Evolutionary conservation across 179 eudicot genomes (phyloP).

Genomic region (Silene noctiflora): DNA sequence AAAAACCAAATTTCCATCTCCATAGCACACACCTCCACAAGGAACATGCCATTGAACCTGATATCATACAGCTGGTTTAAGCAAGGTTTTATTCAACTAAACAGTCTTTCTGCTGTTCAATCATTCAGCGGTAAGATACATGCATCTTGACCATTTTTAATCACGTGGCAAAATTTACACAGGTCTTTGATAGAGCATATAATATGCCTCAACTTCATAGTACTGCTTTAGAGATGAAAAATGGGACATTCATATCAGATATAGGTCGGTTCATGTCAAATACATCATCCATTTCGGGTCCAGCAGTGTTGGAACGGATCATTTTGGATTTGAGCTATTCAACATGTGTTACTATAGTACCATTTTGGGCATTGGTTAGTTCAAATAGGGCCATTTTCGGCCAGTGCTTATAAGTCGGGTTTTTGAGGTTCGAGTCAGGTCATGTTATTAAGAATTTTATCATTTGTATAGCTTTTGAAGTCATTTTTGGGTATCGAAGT

Average conservation of each 20-base stretch:
- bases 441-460: not conserved
- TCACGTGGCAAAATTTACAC: not conserved
- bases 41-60: slow-evolving; percentile 99
- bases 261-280: not conserved
- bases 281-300: not conserved
- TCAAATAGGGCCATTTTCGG: not conserved
- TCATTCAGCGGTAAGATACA: not conserved
- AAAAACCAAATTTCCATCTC: slow-evolving; percentile 96
- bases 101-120: not conserved
- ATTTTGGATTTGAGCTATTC: not conserved
- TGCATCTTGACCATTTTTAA: not conserved
- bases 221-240: not conserved
- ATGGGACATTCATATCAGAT: not conserved
- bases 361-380: not conserved
- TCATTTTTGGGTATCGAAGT: not conserved
- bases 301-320: not conserved
- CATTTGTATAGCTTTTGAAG: not conserved
- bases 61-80: slow-evolving; percentile 9
- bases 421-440: not conserved
- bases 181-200: not conserved
- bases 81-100: not conserved
- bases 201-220: not conserved
- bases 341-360: not conserved
- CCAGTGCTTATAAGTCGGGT: not conserved
- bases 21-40: slow-evolving; percentile 93